Conservation (phyloP, 2,329 filamentous ascomycete genomes). For the Fusarium goolgardi region DNA sequence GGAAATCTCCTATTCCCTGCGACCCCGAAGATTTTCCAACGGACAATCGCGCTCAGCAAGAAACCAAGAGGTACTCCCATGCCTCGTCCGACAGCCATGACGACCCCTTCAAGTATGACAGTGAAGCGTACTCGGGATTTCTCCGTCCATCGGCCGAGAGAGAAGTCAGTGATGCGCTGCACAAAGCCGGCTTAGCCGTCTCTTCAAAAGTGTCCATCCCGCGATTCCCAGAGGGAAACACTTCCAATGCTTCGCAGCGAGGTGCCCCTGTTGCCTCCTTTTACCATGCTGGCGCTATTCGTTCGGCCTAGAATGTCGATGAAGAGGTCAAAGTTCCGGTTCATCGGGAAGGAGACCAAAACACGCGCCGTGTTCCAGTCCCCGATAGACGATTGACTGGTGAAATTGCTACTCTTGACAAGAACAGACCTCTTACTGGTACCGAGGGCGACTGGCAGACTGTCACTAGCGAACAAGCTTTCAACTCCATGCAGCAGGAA, state of each 20-base stretch:
- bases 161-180: slow-evolving; percentile 57
- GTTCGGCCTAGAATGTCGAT: slow-evolving; percentile 56
- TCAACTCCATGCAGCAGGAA: slow-evolving; percentile 38
- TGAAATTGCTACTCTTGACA: slow-evolving; percentile 37
- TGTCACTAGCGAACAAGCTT: slow-evolving; percentile 48
- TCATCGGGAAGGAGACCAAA: slow-evolving; percentile 29
- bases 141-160: slow-evolving; percentile 55
- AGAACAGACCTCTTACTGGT: slow-evolving; percentile 30
- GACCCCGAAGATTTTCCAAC: not conserved
- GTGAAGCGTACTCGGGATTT: slow-evolving; percentile 53
- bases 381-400: slow-evolving; percentile 24
- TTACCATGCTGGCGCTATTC: slow-evolving; percentile 53
- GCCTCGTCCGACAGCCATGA: slow-evolving; percentile 52
- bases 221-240: slow-evolving; percentile 9
- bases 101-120: slow-evolving; percentile 62
- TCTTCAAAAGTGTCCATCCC: slow-evolving; percentile 22
- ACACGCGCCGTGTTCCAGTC: slow-evolving; percentile 2
- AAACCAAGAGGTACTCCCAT: slow-evolving; percentile 42
- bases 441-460: slow-evolving; percentile 53
- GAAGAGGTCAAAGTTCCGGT: slow-evolving; percentile 54
- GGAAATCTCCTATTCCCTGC: slow-evolving; percentile 1
- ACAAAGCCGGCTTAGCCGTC: slow-evolving; percentile 44
- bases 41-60: slow-evolving; percentile 13
- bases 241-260: slow-evolving; percentile 10
- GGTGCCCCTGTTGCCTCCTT: slow-evolving; percentile 45